Percentiles rank a stretch among this genome's conserved stretches.
Evolutionary conservation across 202 grass and related monocot species (phyloP).

Genomic region (Saccharum hybrid): DNA sequence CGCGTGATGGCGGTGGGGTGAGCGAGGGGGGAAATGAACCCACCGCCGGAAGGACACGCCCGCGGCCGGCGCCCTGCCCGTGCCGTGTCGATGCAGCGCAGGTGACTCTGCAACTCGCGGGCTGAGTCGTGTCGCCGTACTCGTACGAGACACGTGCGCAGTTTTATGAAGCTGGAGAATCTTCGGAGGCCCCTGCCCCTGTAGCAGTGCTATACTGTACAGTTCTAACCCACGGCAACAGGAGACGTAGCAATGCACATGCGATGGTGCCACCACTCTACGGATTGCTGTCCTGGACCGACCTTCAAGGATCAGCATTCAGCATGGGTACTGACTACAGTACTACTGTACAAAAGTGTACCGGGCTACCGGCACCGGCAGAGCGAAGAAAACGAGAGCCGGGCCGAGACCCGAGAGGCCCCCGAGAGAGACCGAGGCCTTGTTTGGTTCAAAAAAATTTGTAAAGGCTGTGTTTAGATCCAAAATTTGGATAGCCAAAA

Average conservation of each 20-base stretch:
- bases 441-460: too few species aligned
- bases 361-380: neutral
- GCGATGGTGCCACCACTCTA: neutral
- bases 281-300: neutral
- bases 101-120: neutral
- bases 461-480: too few species aligned
- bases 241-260: neutral
- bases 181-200: neutral
- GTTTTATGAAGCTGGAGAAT: neutral
- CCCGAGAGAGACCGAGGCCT: neutral
- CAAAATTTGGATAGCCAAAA: too few species aligned
- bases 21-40: neutral
- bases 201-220: neutral
- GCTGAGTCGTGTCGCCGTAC: too few species aligned
- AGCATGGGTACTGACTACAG: neutral
- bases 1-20: neutral
- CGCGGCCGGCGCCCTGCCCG: neutral
- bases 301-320: neutral
- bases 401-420: too few species aligned
- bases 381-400: neutral
- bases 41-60: neutral
- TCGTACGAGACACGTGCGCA: neutral
- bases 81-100: neutral
- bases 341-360: too few species aligned
- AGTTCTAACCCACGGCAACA: neutral